Base-by-base conservation (phyloP, 495 filamentous ascomycete genomes). In the Daldinia childiae region DNA sequence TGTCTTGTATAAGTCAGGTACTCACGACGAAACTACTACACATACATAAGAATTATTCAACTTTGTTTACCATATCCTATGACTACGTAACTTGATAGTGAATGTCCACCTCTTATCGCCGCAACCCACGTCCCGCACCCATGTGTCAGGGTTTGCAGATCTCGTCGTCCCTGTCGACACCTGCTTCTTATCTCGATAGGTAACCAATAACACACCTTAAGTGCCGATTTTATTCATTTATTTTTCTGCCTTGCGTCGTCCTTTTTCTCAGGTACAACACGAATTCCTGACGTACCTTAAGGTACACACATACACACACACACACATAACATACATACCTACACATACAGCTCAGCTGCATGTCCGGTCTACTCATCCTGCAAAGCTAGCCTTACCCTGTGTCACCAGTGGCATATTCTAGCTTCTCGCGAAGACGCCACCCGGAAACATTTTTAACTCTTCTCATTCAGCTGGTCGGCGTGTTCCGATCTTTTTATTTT, bases 171-270 rank as follows among this genome's bases (percentile, higher is more conserved):
- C 21, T 36, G 50, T 12, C 59, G 34, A 36, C 55, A 43, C 27
- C 27, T 71, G 50, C 50, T 62, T 66, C 57, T 73, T 69, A 68
- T 73, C 64, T 73, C 0, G 21, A 54, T 26, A 6, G 45, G 55
- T 24, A 11, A 48, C 70, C 65, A 73, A 73, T 73, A 36, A 19
- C 62, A 64, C n/a, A 29, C 41, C 21, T 6, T 43, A 6, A 12
- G 11, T 24, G 39, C n/a, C 6, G 21, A 24, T 48, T 21, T 24
- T 4, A 12, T 48, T 48, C 43, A 24, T 21, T 36, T 6, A 11
- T 45, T n/a, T 43, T 27, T 64, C 1, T 29, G 7, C 3, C 34
- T 36, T 36, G 34, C 11, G 12, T 36, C 14, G 6, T 17, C 21
- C 19, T 30, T 19, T 54, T 64, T 68, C 36, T 38, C 17, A 67